phyloP scores from a whole-genome alignment of 805 yeast species.

The Spathaspora gorwiae region DNA sequence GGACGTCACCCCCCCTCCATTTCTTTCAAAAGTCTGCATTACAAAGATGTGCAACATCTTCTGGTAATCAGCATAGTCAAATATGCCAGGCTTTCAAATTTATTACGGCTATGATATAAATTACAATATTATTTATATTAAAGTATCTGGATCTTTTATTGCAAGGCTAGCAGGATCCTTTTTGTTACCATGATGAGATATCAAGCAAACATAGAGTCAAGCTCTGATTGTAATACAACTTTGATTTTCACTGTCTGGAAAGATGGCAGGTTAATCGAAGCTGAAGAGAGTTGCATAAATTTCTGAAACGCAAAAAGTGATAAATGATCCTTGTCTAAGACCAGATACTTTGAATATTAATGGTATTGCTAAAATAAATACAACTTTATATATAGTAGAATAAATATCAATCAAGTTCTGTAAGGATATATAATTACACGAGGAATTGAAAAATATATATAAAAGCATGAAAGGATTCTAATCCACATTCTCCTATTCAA shows the following conservation, averaged over 20 bases:
- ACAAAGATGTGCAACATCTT: not conserved
- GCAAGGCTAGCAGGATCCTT: constrained; percentile 1
- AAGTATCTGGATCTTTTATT: not conserved
- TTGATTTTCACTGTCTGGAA: constrained; percentile 38
- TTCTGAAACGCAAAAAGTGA: constrained; percentile 21
- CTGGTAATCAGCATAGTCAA: constrained; percentile 52
- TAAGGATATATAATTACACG: too few species aligned
- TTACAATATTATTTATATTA: constrained; percentile 10
- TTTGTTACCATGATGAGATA: constrained; percentile 57
- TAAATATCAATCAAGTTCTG: too few species aligned
- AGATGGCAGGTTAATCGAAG: constrained; percentile 37
- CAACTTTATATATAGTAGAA: not conserved
- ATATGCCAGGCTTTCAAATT: constrained; percentile 50
- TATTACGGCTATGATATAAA: constrained; percentile 12
- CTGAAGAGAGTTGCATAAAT: constrained; percentile 68
- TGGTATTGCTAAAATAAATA: not conserved
- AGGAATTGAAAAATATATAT: not conserved
- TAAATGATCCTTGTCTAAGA: not conserved
- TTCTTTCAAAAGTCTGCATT: constrained; percentile 1
- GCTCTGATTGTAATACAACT: constrained; percentile 57
- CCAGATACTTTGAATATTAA: not conserved
- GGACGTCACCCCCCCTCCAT: constrained; percentile 43
- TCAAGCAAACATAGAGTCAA: constrained; percentile 84
- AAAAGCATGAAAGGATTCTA: too few species aligned
- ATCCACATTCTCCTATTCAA: constrained; percentile 21